These are phyloP conservation scores for Entoloma clypeatum DNA, from an alignment of 1,284 basidiomycete genomes.

Conservation along the genomic window DNA sequence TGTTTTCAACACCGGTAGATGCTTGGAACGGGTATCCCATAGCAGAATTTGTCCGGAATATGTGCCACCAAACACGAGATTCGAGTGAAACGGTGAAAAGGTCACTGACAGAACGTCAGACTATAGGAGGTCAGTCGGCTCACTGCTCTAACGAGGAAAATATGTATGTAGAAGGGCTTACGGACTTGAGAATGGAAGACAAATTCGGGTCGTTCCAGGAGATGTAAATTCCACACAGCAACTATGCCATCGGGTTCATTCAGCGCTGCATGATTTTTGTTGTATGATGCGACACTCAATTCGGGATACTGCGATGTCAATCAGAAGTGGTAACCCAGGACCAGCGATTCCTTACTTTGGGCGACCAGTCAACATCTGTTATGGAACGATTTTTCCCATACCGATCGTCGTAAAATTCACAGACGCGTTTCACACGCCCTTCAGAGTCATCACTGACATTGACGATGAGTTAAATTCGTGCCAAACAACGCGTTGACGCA, in stretches of 20 bases:
- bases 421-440: slow-evolving; percentile 83
- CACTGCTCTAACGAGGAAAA: not conserved
- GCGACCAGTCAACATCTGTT: slow-evolving; percentile 96
- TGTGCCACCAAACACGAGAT: slow-evolving; percentile 94
- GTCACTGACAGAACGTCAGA: slow-evolving; percentile 95
- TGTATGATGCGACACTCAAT: slow-evolving; percentile 92
- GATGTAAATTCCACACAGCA: slow-evolving; percentile 95
- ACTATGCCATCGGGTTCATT: slow-evolving; percentile 97
- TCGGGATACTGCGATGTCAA: slow-evolving; percentile 77
- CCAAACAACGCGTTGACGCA: slow-evolving; percentile 34
- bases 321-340: slow-evolving; percentile 5
- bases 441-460: slow-evolving; percentile 78
- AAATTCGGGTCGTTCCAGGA: slow-evolving; percentile 94
- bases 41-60: slow-evolving; percentile 97
- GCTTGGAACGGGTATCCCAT: slow-evolving; percentile 98
- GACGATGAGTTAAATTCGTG: not conserved
- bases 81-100: slow-evolving; percentile 97
- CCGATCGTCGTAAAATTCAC: slow-evolving; percentile 86
- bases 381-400: slow-evolving; percentile 90
- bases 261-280: slow-evolving; percentile 87
- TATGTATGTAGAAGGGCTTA: slow-evolving; percentile 14
- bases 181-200: slow-evolving; percentile 93
- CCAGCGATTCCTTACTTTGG: slow-evolving; percentile 70
- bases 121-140: slow-evolving; percentile 37
- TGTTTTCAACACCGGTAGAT: slow-evolving; percentile 93